Conservation (phyloP, 371 early-diverging fungal species). For the Zopfochytrium polystomum region DNA sequence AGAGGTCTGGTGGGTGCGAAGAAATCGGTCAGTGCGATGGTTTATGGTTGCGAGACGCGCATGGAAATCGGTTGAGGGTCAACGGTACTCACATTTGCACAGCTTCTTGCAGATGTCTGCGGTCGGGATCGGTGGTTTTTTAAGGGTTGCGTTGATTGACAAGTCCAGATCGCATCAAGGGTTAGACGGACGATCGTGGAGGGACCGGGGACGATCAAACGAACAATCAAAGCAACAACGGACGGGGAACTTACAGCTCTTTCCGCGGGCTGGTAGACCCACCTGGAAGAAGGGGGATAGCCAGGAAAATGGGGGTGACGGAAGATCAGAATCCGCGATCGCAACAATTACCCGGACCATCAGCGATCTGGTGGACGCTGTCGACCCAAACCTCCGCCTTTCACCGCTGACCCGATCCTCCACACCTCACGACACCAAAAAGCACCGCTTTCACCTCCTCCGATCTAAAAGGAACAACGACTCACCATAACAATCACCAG, state of each 20-base stretch:
- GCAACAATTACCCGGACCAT: too few relatives aligned
- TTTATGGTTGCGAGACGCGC: too few relatives aligned
- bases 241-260: constrained; percentile 55
- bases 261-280: constrained; percentile 85
- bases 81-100: constrained; percentile 68
- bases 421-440: too few relatives aligned
- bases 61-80: background rate
- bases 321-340: too few relatives aligned
- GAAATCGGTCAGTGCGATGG: background rate
- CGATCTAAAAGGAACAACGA: background rate
- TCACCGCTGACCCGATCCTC: background rate
- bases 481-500: constrained; percentile 49
- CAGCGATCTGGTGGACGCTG: constrained; percentile 11
- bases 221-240: too few relatives aligned
- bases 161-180: background rate
- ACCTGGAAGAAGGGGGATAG: constrained; percentile 44
- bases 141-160: too few relatives aligned
- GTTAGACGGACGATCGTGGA: too few relatives aligned
- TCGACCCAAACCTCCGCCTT: background rate
- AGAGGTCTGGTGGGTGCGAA: constrained; percentile 28
- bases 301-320: too few relatives aligned
- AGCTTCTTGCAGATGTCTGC: constrained; percentile 80
- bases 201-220: too few relatives aligned
- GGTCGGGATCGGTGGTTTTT: background rate
- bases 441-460: too few relatives aligned